phyloP scores from a whole-genome alignment of 805 yeast species.

The Dipodascus albidus region DNA sequence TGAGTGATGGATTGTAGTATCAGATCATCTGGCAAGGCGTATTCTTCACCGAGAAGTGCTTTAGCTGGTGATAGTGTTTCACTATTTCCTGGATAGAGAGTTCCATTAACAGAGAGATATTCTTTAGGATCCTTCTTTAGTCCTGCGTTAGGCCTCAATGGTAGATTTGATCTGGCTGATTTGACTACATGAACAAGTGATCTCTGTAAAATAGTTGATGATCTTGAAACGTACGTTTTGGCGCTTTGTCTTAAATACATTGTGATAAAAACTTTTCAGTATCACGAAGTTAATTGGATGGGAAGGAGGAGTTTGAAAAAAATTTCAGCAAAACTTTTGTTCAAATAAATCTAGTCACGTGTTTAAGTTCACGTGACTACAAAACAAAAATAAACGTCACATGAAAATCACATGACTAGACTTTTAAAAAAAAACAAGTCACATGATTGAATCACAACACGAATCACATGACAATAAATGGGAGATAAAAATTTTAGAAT shows the following conservation, averaged over 20 bases:
- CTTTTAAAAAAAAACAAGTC: no score
- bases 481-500: not conserved
- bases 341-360: not conserved
- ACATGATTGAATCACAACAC: slow-evolving; percentile 3
- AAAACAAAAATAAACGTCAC: slow-evolving; percentile 2
- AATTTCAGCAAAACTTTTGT: not conserved
- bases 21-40: slow-evolving; percentile 45
- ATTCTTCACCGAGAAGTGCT: slow-evolving; percentile 37
- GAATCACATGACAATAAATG: slow-evolving; percentile 7
- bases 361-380: not conserved
- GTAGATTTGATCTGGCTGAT: not conserved
- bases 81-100: slow-evolving; percentile 40
- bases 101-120: slow-evolving; percentile 38
- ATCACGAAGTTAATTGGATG: not conserved
- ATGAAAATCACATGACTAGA: no score
- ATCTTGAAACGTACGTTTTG: not conserved
- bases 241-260: not conserved
- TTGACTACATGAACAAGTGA: not conserved
- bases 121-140: slow-evolving; percentile 60
- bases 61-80: slow-evolving; percentile 40
- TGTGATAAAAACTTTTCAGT: not conserved
- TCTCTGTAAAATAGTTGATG: not conserved
- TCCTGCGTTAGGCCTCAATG: slow-evolving; percentile 30
- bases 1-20: slow-evolving; percentile 79
- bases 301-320: not conserved